These are phyloP conservation scores for Hygrophila difformis DNA, from an alignment of 257 asterid genomes.

Conservation along the genomic window DNA sequence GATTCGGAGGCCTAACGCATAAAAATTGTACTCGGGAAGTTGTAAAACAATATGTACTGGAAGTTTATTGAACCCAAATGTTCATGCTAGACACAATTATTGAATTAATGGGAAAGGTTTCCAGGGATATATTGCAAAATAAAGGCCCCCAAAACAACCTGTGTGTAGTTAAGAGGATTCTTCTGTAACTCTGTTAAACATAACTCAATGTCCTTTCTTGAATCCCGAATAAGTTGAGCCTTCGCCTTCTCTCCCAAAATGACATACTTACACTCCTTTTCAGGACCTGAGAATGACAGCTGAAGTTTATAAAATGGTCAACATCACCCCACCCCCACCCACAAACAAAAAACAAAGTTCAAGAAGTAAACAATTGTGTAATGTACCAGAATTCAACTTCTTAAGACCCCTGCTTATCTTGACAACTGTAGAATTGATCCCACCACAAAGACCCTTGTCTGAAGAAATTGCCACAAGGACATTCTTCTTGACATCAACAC, in stretches of 20 bases:
- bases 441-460: constrained; percentile 99
- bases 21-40: no score
- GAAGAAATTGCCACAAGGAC: constrained; percentile 75
- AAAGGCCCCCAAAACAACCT: no score
- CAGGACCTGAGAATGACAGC: constrained; percentile 73
- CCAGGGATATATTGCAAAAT: no score
- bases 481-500: constrained; percentile 90
- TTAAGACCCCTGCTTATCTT: constrained; percentile 76
- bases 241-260: constrained; percentile 95
- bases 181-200: constrained; percentile 82
- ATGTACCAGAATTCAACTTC: constrained; percentile 60
- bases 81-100: no score
- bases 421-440: constrained; percentile 90
- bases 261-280: constrained; percentile 68
- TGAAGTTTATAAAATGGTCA: neutral
- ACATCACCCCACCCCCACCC: constrained; percentile 1
- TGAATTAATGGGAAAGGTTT: no score
- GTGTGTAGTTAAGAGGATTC: constrained; percentile 88
- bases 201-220: constrained; percentile 61
- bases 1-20: no score
- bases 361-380: no score
- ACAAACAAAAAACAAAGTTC: constrained; percentile 7
- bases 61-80: no score
- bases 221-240: constrained; percentile 88
- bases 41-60: no score